Evolutionary conservation across 495 filamentous ascomycete genomes (phyloP).

Genomic region (Neurospora terricola): DNA sequence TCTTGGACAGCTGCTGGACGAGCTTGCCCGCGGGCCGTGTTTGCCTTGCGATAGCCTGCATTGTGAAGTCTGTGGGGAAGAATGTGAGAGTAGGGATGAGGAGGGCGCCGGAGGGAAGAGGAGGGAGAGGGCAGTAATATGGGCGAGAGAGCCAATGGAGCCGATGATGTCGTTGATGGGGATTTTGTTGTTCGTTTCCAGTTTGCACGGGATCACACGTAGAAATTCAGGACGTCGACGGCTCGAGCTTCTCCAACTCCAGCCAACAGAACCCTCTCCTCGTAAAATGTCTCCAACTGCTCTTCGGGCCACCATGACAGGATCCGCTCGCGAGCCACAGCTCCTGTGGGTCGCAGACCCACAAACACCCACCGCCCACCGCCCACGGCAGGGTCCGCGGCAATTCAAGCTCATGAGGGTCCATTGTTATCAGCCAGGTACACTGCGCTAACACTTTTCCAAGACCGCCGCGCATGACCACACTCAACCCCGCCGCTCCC

Average conservation of each 20-base stretch:
- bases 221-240: neutral
- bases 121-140: neutral
- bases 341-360: neutral
- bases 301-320: neutral
- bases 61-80: slow-evolving; percentile 12
- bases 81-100: neutral
- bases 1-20: slow-evolving; percentile 41
- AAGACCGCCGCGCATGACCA: neutral
- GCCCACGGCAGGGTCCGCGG: neutral
- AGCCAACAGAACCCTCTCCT: neutral
- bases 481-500: neutral
- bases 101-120: neutral
- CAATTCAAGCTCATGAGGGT: neutral
- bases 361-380: neutral
- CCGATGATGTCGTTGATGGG: neutral
- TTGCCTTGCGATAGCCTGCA: slow-evolving; percentile 40
- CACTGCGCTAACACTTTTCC: neutral
- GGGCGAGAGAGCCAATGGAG: neutral
- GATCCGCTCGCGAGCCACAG: neutral
- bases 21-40: slow-evolving; percentile 34
- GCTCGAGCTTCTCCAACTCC: neutral
- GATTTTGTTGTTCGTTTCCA: neutral
- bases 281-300: neutral
- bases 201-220: neutral
- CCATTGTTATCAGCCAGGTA: neutral